Base-by-base conservation (phyloP, 805 yeast genomes). In the Yamadazyma ubonensis region DNA sequence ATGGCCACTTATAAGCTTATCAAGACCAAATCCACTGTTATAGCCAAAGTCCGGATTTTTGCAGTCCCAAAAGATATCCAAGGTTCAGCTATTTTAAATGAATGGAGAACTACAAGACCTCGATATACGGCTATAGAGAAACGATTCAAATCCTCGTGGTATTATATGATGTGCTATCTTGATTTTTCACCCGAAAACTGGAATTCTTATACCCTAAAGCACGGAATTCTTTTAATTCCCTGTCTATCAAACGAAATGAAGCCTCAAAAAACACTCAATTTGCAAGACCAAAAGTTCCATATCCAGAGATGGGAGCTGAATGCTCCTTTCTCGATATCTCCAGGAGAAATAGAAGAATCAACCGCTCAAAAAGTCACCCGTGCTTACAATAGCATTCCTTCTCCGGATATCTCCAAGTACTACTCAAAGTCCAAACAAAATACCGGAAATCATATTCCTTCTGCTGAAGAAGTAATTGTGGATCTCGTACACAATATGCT, bases 11-110 rank as follows among this genome's bases (percentile, higher is more conserved):
- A 65, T 57, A 36, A 49, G 33, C 31, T 45, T 8, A 14, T 46
- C 3, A 44, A 56, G 7, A 36, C 54, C 2, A 8, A 35, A 2
- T 16, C 55, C 16, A 6, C 50, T 25, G 33, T 59, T 5, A 35
- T 60, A 42, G 58, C 60, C 35, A 38, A 42, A 38, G 58, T 77
- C 1, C 59, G 86, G 43, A 47, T 81, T 0, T 81, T 78, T 44
- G 52, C 61, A 1, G 49, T 80, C 1, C 79, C 82, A 0, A 41
- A 48, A 7, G 84, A 79, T 55, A 48, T 66, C 1, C 47, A 49
- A 0, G 70, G 72, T 0, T 46, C 58, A 2, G 42, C 64, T 9
- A 50, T 45, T 25, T 29, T 78, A 0, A 44, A 45, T 2, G 57
- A 57, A 20, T 71, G 69, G 65, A 55, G 81, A 39, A 21, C 37